Evolutionary conservation across 228 moss, liverwort and hornwort species (phyloP), one percentile per base, ranked within the genome.

Genomic region (Sphagnum fallax): DNA sequence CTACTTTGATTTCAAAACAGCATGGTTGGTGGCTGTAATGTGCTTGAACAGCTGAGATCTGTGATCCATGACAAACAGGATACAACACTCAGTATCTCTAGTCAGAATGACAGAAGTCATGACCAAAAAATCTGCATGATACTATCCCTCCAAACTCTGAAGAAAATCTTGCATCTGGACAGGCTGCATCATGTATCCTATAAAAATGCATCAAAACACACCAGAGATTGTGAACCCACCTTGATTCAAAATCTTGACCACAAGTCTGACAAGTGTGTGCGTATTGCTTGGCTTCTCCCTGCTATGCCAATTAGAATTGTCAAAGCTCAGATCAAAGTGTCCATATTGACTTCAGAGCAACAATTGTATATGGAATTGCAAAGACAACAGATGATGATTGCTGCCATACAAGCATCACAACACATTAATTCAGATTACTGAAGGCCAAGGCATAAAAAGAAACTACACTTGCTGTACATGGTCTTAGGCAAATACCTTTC

Each of bases 1-100:
- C 67, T 83, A 86, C 67, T 83, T 86, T 58, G 86, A 75, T 71
- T 86, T 83, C 47, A 83, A 71, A 74, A 72, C 67, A 47, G 80
- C 86, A 72, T 86, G 86, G 69, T 86, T 86, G 52, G 82, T 78
- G 62, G 82, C 86, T 52, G 86, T 73, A 62, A 86, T 86, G 62
- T 86, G 86, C 75, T 83, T 86, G 50, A 86, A 86, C 52, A 86
- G 64, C 78, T 82, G 86, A 60, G 86, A 69, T 74, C 86, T 86
- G 86, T 48, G 66, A 76, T 64, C 4, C 55, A 55, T 8, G 12
- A 8, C 55, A 8, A 55, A 55, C 8, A 8, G 12, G 12, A 8
- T 8, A 55, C 55, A 8, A 55, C 8, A 55, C 12, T 55, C 55
- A 55, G 55, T 12, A 55, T 55, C 55, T 55, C 55, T 12, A 55